Percentiles rank a stretch among this genome's conserved stretches.
These are phyloP conservation scores for Russula brevipes DNA, from an alignment of 768 basidiomycete genomes.

Conservation along the genomic window DNA sequence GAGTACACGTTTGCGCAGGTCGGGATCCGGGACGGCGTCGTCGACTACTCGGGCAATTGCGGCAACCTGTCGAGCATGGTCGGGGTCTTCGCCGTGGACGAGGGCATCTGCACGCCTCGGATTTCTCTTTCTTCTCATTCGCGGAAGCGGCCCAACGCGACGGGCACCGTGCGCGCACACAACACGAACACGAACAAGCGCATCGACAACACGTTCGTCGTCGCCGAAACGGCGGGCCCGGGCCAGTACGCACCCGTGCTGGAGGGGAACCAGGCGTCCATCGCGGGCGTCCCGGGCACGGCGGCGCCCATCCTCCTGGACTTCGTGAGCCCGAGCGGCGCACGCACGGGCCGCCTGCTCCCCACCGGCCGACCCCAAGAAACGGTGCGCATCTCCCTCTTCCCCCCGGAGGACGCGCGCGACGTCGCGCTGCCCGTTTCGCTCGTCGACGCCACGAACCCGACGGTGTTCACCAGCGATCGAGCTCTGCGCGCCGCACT, in stretches of 20 bases:
- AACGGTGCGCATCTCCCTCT: constrained; percentile 34
- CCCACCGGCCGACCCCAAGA: constrained; percentile 54
- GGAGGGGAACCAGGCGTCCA: constrained; percentile 44
- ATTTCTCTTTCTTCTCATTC: background rate
- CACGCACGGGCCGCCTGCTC: constrained; percentile 64
- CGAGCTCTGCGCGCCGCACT: constrained; percentile 40
- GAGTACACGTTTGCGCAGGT: constrained; percentile 67
- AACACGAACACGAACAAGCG: constrained; percentile 71
- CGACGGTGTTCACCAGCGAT: constrained; percentile 56
- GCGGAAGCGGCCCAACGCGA: constrained; percentile 8
- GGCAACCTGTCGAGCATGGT: constrained; percentile 71
- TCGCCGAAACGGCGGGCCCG: constrained; percentile 27
- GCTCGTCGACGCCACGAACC: constrained; percentile 70
- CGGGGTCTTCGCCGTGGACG: constrained; percentile 67
- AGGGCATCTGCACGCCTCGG: constrained; percentile 44
- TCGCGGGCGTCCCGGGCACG: constrained; percentile 66
- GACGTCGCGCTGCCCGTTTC: constrained; percentile 38
- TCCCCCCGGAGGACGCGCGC: constrained; percentile 20
- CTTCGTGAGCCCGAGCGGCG: constrained; percentile 61
- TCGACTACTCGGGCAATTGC: constrained; percentile 73
- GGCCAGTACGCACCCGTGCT: constrained; percentile 34
- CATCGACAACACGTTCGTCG: constrained; percentile 67
- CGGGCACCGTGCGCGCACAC: constrained; percentile 49
- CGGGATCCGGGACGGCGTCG: constrained; percentile 47
- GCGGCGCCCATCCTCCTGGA: constrained; percentile 63